Evolutionary conservation across 495 filamentous ascomycete genomes (phyloP).

Genomic region (Oleoguttula mirabilis): DNA sequence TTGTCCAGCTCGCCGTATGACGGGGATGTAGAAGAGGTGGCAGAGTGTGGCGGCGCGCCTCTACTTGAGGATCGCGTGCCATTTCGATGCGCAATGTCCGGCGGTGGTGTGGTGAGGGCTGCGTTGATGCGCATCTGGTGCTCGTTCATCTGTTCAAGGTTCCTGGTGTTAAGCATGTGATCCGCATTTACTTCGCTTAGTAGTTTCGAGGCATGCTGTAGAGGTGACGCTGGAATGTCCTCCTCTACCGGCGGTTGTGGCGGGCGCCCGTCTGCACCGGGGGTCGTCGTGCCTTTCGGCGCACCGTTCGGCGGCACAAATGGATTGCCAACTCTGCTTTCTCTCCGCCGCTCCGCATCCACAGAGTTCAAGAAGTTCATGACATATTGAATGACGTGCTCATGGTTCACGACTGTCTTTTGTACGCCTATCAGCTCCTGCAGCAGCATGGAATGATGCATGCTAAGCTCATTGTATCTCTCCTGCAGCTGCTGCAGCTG

Average conservation of each 20-base stretch:
- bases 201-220: constrained; percentile 83
- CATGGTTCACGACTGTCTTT: constrained; percentile 77
- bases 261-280: not conserved
- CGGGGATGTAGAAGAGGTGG: constrained; percentile 38
- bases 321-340: constrained; percentile 42
- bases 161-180: constrained; percentile 58
- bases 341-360: constrained; percentile 52
- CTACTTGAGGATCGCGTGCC: constrained; percentile 26
- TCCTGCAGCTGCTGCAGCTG: constrained; percentile 79
- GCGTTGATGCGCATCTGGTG: constrained; percentile 47
- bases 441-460: constrained; percentile 74
- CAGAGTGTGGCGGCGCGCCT: constrained; percentile 36
- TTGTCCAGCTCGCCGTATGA: constrained; percentile 58
- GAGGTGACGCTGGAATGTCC: constrained; percentile 66
- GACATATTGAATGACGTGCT: constrained; percentile 60
- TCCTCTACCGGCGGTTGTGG: constrained; percentile 31
- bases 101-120: constrained; percentile 32
- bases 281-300: constrained; percentile 20
- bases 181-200: constrained; percentile 71
- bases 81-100: constrained; percentile 26
- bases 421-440: constrained; percentile 81
- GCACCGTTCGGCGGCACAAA: constrained; percentile 30
- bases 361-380: constrained; percentile 58
- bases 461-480: constrained; percentile 69
- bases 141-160: constrained; percentile 66